Percentiles rank a stretch among this genome's conserved stretches.
These are phyloP conservation scores for Suillus plorans DNA, from an alignment of 768 basidiomycete genomes.

Conservation along the genomic window DNA sequence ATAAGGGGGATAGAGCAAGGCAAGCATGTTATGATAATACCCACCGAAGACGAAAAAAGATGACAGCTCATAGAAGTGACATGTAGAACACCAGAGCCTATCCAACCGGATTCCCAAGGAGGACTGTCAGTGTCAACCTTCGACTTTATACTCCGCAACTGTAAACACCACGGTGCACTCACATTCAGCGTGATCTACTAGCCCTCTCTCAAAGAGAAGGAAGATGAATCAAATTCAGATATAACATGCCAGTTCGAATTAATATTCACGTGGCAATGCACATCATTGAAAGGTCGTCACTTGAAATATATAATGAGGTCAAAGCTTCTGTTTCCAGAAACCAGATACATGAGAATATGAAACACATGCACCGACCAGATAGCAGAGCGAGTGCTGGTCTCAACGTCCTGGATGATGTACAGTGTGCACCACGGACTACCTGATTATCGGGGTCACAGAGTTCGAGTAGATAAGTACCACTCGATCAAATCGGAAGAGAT, in stretches of 20 bases:
- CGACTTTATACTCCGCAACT: not conserved
- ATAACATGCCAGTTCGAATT: not conserved
- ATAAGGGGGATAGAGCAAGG: not conserved
- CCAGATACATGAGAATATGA: not conserved
- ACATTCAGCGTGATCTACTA: not conserved
- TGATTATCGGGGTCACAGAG: not conserved
- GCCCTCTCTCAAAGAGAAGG: not conserved
- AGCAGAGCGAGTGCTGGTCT: not conserved
- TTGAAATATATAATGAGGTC: not conserved
- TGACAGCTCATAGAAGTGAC: not conserved
- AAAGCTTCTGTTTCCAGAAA: not conserved
- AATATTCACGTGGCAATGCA: not conserved
- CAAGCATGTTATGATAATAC: not conserved
- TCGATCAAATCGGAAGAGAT: not conserved
- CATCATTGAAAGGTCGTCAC: not conserved
- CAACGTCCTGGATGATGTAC: not conserved
- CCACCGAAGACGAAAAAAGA: not conserved
- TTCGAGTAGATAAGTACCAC: not conserved
- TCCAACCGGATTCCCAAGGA: not conserved
- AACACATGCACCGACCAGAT: not conserved
- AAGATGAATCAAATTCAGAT: not conserved
- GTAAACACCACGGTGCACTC: not conserved
- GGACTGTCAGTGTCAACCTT: not conserved
- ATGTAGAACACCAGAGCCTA: not conserved
- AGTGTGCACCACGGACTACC: not conserved